Percentiles rank a stretch among this genome's conserved stretches.
Evolutionary conservation across 495 filamentous ascomycete species (phyloP).

Genomic region (Penicillium crystallinum): DNA sequence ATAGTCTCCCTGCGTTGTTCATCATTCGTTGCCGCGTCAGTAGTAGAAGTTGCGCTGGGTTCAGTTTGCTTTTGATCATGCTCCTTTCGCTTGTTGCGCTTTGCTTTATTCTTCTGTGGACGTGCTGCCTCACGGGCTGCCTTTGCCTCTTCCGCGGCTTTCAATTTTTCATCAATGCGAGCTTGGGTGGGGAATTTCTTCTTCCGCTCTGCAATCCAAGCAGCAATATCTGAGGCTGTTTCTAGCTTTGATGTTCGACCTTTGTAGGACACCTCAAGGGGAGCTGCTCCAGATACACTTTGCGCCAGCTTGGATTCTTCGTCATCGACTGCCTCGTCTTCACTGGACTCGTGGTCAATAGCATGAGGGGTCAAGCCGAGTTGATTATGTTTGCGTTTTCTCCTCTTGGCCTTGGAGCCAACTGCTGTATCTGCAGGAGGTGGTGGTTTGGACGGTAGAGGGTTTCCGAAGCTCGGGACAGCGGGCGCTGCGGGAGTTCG

Average conservation of each 20-base stretch:
- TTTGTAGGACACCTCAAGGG: conserved; percentile 41
- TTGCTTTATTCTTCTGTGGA: conserved; percentile 25
- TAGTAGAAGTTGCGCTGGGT: conserved; percentile 19
- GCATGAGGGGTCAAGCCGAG: conserved; percentile 73
- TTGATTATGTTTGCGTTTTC: conserved; percentile 71
- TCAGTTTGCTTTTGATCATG: conserved; percentile 22
- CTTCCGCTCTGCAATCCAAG: conserved; percentile 76
- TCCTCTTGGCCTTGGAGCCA: conserved; percentile 57
- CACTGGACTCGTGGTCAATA: conserved; percentile 66
- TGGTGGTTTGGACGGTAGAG: conserved; percentile 58
- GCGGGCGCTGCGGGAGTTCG: conserved; percentile 49
- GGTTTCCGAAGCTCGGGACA: conserved; percentile 58
- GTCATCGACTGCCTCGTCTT: conserved; percentile 54
- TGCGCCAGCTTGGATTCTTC: conserved; percentile 55
- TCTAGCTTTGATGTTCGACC: conserved; percentile 42
- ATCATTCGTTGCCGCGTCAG: conserved; percentile 37
- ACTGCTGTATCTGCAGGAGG: conserved; percentile 29
- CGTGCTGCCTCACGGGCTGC: conserved; percentile 32
- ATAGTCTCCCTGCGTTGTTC: conserved; percentile 49
- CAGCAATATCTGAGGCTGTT: conserved; percentile 61
- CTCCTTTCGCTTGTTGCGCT: conserved; percentile 23
- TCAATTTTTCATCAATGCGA: conserved; percentile 48
- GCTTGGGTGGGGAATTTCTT: conserved; percentile 73
- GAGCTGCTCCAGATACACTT: conserved; percentile 19
- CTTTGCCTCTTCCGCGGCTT: conserved; percentile 40